Evolutionary conservation across 495 filamentous ascomycete genomes (phyloP), one percentile per base, ranked within the genome.

Genomic region (Aspergillus ostianus): DNA sequence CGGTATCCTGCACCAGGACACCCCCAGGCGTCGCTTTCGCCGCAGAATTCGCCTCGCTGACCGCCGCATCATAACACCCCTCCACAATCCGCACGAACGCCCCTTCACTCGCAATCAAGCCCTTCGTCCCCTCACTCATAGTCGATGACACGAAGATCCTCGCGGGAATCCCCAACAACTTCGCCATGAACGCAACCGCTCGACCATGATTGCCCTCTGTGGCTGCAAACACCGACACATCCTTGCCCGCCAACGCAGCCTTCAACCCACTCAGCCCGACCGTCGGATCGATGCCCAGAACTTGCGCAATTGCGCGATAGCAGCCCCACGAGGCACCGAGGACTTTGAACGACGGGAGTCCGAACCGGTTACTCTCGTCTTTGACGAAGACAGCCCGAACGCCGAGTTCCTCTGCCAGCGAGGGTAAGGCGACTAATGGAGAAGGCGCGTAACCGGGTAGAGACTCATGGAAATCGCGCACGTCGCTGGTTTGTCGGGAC

Each of bases 191-290:
- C 0, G 87, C 85, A 2, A 87, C 82, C 2, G 89, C 88, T 6
- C 88, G 75, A 1, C 89, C 89, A 78, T 87, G 86, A 63, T 92
- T 92, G 0, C 88, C 89, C 45, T 87, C 86, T 0, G 89, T 87
- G 15, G 84, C 82, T 44, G 87, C 71, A 66, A 82, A 70, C 54
- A 85, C 59, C 15, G 65, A 61, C 61, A 81, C 52, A 4, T 66
- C 47, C 58, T 68, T 58, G 13, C 80, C 73, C 47, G 69, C 66
- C 15, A 27, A n/a, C 17, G 26, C 5, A n/a, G 4, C 62, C 29
- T 70, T 62, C 21, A 88, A 51, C 10, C 77, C 72, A 6, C 73
- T 66, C 0, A 86, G 41, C 21, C 68, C 54, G 2, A 69, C 59
- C 7, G 73, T 73, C 4, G 66, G 49, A 0, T 77, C 67, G 3